Evolutionary conservation across 192 early-diverging fungal species (phyloP).

Genomic region (Powellomyces hirtus): DNA sequence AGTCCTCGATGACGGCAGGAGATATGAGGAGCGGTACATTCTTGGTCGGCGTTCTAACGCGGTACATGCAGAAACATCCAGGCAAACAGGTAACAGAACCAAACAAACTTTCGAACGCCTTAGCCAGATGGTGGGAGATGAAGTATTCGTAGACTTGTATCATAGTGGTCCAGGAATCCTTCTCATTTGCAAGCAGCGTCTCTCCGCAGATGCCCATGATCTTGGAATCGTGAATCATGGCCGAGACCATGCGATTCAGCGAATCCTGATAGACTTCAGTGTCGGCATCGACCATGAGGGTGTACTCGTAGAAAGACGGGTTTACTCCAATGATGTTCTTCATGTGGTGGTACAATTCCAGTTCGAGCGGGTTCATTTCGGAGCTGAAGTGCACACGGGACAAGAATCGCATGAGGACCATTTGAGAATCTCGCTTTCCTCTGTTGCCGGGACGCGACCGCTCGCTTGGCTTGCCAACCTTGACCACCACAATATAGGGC

Average conservation of each 20-base stretch:
- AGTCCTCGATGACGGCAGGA: conserved; percentile 87
- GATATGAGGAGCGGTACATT: conserved; percentile 88
- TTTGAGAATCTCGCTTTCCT: conserved; percentile 85
- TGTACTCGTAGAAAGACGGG: conserved; percentile 73
- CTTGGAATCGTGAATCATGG: conserved; percentile 58
- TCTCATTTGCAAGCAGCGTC: conserved; percentile 87
- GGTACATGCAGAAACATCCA: conserved; percentile 99
- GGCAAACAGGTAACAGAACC: conserved; percentile 99
- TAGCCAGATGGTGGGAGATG: conserved; percentile 98
- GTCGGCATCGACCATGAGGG: conserved; percentile 64
- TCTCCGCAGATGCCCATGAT: conserved; percentile 87
- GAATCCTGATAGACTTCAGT: conserved; percentile 52
- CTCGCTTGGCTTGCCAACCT: conserved; percentile 87
- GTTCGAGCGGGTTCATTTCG: conserved; percentile 74
- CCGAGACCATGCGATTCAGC: conserved; percentile 55
- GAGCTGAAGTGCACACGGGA: conserved; percentile 76
- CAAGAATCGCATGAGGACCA: conserved; percentile 82
- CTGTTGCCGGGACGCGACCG: conserved; percentile 70
- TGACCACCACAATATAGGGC: conserved; percentile 92
- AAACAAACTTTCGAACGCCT: conserved; percentile 97
- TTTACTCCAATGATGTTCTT: conserved; percentile 82
- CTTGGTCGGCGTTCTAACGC: conserved; percentile 85
- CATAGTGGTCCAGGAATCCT: conserved; percentile 90
- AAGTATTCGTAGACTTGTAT: conserved; percentile 98
- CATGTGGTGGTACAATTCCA: conserved; percentile 82